Evolutionary conservation across 306 rosid species (phyloP).

Genomic region (Vigna angularis): DNA sequence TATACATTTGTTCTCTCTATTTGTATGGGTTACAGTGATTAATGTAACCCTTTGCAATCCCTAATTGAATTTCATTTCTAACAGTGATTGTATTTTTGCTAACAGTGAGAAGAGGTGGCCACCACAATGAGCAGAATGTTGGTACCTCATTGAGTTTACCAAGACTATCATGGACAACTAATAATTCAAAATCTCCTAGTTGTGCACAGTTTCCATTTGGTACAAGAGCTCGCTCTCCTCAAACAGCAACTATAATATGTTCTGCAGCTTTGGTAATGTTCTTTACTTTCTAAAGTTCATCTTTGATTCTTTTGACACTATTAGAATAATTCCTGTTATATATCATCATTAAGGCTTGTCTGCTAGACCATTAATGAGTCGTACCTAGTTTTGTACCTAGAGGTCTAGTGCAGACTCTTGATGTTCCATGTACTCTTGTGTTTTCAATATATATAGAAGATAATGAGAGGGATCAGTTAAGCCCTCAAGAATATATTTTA

Average conservation of each 20-base stretch:
- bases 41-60: slow-evolving; percentile 14
- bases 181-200: slow-evolving; percentile 35
- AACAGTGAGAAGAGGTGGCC: slow-evolving; percentile 48
- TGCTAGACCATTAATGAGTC: too few species aligned
- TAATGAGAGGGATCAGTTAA: too few species aligned
- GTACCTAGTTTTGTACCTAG: too few species aligned
- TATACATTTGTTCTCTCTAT: not conserved
- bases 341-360: too few species aligned
- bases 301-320: slow-evolving; percentile 14
- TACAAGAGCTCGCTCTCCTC: slow-evolving; percentile 37
- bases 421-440: too few species aligned
- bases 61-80: not conserved
- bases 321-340: too few species aligned
- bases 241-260: slow-evolving; percentile 51
- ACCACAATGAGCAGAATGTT: slow-evolving; percentile 31
- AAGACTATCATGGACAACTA: slow-evolving; percentile 13
- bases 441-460: too few species aligned
- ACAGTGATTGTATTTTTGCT: slow-evolving; percentile 24
- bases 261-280: slow-evolving; percentile 57
- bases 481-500: too few species aligned
- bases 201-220: slow-evolving; percentile 36
- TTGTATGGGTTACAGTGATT: slow-evolving; percentile 12
- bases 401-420: too few species aligned
- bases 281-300: slow-evolving; percentile 17
- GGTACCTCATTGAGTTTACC: slow-evolving; percentile 33